Conservation (phyloP, 495 filamentous ascomycete genomes). For the Melanomma pulvis-pyrius region DNA sequence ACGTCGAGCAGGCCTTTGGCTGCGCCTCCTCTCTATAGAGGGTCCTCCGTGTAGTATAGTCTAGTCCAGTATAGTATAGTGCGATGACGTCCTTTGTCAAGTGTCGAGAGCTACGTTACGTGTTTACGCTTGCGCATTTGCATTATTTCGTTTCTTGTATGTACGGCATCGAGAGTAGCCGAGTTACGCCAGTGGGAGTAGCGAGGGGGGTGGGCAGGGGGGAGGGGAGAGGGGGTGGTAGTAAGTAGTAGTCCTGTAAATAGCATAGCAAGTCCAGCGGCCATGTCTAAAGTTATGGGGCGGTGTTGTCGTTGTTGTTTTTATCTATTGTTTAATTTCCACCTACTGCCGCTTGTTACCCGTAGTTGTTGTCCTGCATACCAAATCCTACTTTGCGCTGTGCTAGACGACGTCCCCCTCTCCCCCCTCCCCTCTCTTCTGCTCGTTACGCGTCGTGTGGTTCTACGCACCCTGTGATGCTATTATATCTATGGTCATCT, state of each 20-base stretch:
- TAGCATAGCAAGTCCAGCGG: too few species aligned
- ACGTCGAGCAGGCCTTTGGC: conserved; percentile 77
- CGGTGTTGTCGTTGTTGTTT: conserved; percentile 16
- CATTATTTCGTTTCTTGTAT: conserved; percentile 4
- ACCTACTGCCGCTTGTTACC: too few species aligned
- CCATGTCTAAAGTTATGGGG: neutral
- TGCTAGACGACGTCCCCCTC: neutral
- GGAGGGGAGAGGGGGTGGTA: too few species aligned
- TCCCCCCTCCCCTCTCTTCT: too few species aligned
- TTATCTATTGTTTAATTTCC: conserved; percentile 36
- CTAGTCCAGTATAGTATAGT: neutral
- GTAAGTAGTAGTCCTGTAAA: too few species aligned
- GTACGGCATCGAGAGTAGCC: too few species aligned
- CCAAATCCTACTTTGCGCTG: neutral
- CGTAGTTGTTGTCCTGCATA: conserved; percentile 1
- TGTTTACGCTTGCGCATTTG: conserved; percentile 33
- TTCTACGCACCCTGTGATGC: too few species aligned
- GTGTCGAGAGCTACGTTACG: conserved; percentile 32
- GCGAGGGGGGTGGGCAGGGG: too few species aligned
- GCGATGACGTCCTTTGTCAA: conserved; percentile 3
- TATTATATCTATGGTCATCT: too few species aligned
- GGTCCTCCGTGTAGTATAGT: neutral
- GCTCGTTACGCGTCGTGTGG: too few species aligned
- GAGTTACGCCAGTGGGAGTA: too few species aligned
- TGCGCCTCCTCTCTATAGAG: too few species aligned